These are phyloP conservation scores for Talaromyces sp. DNA, from an alignment of 2,329 filamentous ascomycete species.

Conservation along the genomic window DNA sequence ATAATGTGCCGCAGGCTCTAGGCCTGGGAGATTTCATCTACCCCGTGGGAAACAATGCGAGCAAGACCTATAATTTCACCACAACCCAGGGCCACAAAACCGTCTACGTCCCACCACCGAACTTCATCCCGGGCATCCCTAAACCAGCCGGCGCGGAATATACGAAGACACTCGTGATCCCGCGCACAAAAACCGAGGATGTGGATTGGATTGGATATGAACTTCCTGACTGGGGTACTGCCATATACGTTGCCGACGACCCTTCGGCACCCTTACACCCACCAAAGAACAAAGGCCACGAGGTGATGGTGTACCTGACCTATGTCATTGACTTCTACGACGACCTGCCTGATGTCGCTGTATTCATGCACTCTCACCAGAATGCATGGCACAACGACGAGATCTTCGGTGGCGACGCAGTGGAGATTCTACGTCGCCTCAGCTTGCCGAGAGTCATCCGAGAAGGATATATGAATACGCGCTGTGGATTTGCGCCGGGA, in stretches of 20 bases:
- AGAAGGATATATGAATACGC: conserved; percentile 62
- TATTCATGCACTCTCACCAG: conserved; percentile 63
- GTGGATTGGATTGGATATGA: conserved; percentile 58
- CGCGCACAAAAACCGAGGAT: conserved; percentile 56
- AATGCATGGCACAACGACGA: conserved; percentile 64
- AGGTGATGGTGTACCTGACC: conserved; percentile 64
- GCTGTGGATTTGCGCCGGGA: conserved; percentile 61
- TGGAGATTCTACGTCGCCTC: conserved; percentile 54
- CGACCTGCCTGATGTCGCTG: conserved; percentile 58
- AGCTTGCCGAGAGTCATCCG: conserved; percentile 55
- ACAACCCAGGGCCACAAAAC: conserved; percentile 16
- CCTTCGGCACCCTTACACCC: conserved; percentile 53
- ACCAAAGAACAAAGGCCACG: conserved; percentile 63
- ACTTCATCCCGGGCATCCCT: conserved; percentile 39
- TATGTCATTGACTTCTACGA: conserved; percentile 67
- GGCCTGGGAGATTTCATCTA: conserved; percentile 39
- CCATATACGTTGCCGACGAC: conserved; percentile 59
- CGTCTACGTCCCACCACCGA: conserved; percentile 32
- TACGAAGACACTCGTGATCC: conserved; percentile 58
- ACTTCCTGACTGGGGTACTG: conserved; percentile 51
- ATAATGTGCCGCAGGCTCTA: conserved; percentile 37
- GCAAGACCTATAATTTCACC: conserved; percentile 21
- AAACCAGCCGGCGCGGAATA: conserved; percentile 54
- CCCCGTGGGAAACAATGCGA: conserved; percentile 14
- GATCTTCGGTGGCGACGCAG: conserved; percentile 54